A percentile compares a stretch with the other conserved stretches of the same genome.
phyloP scores from a whole-genome alignment of 805 yeast genomes.

The Pichia cabralensis region DNA sequence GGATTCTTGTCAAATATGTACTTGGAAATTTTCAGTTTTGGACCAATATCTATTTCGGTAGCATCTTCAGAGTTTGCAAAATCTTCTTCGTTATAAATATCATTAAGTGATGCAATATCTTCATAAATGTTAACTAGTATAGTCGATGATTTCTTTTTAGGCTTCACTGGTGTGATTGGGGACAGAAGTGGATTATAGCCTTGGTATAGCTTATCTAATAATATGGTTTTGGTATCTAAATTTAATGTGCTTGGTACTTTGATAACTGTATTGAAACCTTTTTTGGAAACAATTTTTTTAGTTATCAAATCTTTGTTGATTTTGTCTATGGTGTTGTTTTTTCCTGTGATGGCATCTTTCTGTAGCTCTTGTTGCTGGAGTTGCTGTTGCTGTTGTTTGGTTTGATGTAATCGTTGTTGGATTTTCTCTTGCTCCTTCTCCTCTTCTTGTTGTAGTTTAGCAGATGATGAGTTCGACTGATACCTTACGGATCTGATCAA shows the following conservation, averaged over 20 bases:
- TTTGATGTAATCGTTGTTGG: not conserved
- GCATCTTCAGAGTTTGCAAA: conserved; percentile 6
- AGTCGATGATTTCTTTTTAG: conserved; percentile 18
- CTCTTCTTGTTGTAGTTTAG: not conserved
- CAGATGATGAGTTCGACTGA: conserved; percentile 1
- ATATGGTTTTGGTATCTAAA: conserved; percentile 24
- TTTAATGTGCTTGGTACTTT: conserved; percentile 27
- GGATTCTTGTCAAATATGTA: conserved; percentile 14
- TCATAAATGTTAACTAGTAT: conserved; percentile 27
- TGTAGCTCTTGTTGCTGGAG: not conserved
- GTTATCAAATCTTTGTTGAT: not conserved
- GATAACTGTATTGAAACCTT: conserved; percentile 26
- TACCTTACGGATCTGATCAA: not conserved
- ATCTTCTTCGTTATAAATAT: conserved; percentile 2
- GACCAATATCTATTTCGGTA: conserved; percentile 9
- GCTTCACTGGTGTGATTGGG: conserved; percentile 16
- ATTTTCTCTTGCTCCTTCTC: not conserved
- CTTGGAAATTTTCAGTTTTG: conserved; percentile 14
- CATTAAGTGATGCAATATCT: conserved; percentile 18
- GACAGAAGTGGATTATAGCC: conserved; percentile 27
- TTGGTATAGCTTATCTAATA: conserved; percentile 26
- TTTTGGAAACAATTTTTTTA: conserved; percentile 9
- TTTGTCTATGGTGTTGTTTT: not conserved
- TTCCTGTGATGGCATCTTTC: not conserved
- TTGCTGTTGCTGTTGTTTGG: not conserved